Percentiles rank a stretch among this genome's conserved stretches.
Conservation (phyloP, 164 flowering plant genomes). For the Buxus sempervirens region DNA sequence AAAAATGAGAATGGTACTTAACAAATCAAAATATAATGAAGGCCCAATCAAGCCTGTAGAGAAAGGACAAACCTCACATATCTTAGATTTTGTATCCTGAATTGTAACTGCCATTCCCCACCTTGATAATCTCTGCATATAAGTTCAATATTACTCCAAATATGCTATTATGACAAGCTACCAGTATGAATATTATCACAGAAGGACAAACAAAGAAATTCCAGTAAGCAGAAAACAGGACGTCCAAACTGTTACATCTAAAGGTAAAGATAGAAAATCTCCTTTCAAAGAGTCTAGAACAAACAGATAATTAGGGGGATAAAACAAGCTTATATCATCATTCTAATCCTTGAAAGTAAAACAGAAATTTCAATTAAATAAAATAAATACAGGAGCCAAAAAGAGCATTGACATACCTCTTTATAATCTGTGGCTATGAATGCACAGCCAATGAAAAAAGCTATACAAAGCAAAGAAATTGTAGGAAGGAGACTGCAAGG, state of each 20-base stretch:
- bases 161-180: neutral
- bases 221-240: neutral
- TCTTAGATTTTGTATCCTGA: slow-evolving; percentile 21
- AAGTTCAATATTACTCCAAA: neutral
- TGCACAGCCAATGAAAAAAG: slow-evolving; percentile 34
- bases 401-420: slow-evolving; percentile 11
- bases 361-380: neutral
- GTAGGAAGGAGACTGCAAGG: slow-evolving; percentile 41
- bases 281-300: no score
- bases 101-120: slow-evolving; percentile 32
- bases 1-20: neutral
- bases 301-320: no score
- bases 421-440: slow-evolving; percentile 27
- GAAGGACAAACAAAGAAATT: neutral
- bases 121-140: slow-evolving; percentile 45
- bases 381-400: neutral
- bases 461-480: slow-evolving; percentile 42
- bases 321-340: neutral
- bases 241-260: neutral
- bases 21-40: neutral
- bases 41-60: neutral
- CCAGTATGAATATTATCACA: neutral
- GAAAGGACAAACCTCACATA: slow-evolving; percentile 49
- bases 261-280: no score
- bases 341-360: neutral